These are phyloP conservation scores for Phytophthora sp. DNA, from an alignment of 352 stramenopile genomes.

Conservation along the genomic window DNA sequence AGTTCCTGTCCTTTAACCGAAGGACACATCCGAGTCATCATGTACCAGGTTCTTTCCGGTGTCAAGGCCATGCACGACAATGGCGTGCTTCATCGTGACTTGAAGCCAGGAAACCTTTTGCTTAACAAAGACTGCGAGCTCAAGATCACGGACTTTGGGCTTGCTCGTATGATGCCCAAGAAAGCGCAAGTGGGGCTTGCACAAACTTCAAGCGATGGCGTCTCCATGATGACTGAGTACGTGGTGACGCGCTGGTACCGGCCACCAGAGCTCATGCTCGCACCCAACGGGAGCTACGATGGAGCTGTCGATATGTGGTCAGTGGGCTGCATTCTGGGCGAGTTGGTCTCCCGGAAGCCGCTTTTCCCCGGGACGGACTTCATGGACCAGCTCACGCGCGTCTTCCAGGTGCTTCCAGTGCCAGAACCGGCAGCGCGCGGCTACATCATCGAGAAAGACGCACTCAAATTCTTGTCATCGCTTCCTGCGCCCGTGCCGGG, in stretches of 20 bases:
- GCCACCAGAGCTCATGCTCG: constrained; percentile 93
- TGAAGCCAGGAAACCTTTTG: constrained; percentile 95
- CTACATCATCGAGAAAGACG: constrained; percentile 84
- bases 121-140: constrained; percentile 93
- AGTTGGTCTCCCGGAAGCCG: constrained; percentile 81
- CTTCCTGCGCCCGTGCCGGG: constrained; percentile 56
- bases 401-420: constrained; percentile 81
- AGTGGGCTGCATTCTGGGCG: constrained; percentile 93
- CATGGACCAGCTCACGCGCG: constrained; percentile 85
- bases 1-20: constrained; percentile 84
- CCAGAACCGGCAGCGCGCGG: constrained; percentile 65
- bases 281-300: constrained; percentile 90
- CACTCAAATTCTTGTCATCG: constrained; percentile 85
- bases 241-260: constrained; percentile 94
- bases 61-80: constrained; percentile 95
- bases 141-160: constrained; percentile 95
- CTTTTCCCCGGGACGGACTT: constrained; percentile 84
- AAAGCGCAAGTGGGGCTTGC: constrained; percentile 25
- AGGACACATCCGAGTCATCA: constrained; percentile 86
- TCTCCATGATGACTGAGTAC: constrained; percentile 88
- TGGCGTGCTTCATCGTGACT: constrained; percentile 92
- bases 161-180: constrained; percentile 88
- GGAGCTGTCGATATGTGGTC: constrained; percentile 89
- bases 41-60: constrained; percentile 84
- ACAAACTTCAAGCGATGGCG: constrained; percentile 23